Conservation (phyloP, 192 early-diverging fungal genomes). For the Podila minutissima region DNA sequence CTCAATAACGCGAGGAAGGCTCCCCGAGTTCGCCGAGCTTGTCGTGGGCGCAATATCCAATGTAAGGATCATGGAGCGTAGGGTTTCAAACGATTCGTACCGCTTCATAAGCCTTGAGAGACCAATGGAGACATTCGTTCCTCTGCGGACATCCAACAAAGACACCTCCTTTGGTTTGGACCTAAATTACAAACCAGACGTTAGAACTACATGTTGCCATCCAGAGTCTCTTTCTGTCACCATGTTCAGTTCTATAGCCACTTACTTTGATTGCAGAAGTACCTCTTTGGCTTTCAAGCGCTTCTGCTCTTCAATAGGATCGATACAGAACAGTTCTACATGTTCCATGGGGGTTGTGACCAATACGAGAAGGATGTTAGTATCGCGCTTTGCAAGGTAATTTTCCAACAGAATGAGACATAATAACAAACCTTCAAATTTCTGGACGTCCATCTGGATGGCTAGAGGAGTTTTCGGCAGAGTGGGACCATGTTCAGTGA, state of each 20-base stretch:
- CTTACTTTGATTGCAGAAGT: conserved; percentile 29
- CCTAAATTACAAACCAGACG: not conserved
- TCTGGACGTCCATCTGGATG: conserved; percentile 49
- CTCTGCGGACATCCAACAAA: conserved; percentile 29
- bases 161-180: conserved; percentile 38
- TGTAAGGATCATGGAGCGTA: conserved; percentile 24
- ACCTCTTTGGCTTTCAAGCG: conserved; percentile 37
- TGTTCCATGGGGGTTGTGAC: not conserved
- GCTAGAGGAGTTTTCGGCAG: conserved; percentile 9
- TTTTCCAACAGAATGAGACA: too few relatives aligned
- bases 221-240: too few relatives aligned
- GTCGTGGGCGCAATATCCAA: conserved; percentile 11
- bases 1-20: not conserved
- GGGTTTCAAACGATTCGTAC: conserved; percentile 36
- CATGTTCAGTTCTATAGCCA: not conserved
- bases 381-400: not conserved
- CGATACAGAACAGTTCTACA: conserved; percentile 48
- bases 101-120: conserved; percentile 39
- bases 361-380: too few relatives aligned
- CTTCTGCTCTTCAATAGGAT: conserved; percentile 38
- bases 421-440: conserved; percentile 30
- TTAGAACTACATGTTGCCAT: not conserved
- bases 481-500: not conserved
- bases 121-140: conserved; percentile 47
- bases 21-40: too few relatives aligned